Conservation (phyloP, 306 rosid species). For the Macrotyloma uniflorum region DNA sequence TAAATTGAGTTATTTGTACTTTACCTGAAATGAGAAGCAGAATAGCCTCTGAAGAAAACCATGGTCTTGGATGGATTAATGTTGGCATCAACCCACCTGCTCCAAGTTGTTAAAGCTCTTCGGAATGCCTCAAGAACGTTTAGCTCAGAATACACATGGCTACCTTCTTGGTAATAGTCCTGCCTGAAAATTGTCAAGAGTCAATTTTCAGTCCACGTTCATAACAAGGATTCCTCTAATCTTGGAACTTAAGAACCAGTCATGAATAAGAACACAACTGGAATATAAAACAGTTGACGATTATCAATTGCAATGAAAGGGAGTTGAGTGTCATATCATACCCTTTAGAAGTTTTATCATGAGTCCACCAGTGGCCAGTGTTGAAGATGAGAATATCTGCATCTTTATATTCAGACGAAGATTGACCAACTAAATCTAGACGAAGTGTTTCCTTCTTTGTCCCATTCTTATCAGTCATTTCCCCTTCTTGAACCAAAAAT, state of each 20-base stretch:
- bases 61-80: slow-evolving; percentile 69
- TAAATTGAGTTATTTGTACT: neutral
- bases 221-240: slow-evolving; percentile 3
- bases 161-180: slow-evolving; percentile 98
- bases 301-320: neutral
- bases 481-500: slow-evolving; percentile 95
- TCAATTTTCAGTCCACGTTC: slow-evolving; percentile 27
- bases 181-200: slow-evolving; percentile 55
- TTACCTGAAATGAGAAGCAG: slow-evolving; percentile 96
- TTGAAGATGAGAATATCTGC: slow-evolving; percentile 88
- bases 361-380: slow-evolving; percentile 99
- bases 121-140: slow-evolving; percentile 93
- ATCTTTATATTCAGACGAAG: slow-evolving; percentile 66
- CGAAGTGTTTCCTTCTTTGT: slow-evolving; percentile 86
- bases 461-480: slow-evolving; percentile 68
- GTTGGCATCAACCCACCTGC: slow-evolving; percentile 85
- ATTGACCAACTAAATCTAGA: slow-evolving; percentile 79
- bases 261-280: neutral
- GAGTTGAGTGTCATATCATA: slow-evolving; percentile 24
- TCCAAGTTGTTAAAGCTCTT: slow-evolving; percentile 93
- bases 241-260: neutral
- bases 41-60: slow-evolving; percentile 89
- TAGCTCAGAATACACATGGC: slow-evolving; percentile 76
- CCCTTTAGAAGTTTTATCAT: slow-evolving; percentile 94
- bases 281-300: neutral